Evolutionary conservation across 305 asterid genomes (phyloP), one percentile per base, ranked within the genome.

Genomic region (Solanum hybrid): DNA sequence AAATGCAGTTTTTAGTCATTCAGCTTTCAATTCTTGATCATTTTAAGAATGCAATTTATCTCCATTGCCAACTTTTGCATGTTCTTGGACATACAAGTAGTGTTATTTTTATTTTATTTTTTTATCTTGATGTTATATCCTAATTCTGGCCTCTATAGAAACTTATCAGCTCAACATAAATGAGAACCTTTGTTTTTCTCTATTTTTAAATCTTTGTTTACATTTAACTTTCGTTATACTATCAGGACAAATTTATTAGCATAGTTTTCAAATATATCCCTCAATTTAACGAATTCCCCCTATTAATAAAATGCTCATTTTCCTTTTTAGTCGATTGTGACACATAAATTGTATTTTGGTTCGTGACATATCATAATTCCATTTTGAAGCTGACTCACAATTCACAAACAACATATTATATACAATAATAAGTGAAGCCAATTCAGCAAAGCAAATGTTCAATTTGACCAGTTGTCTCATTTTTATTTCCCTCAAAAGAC

Each of bases 11-110:
- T 82, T 82, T 27, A 82, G 36, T 82, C 10, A 42, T 29, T 82
- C 35, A 45, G 72, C 26, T 45, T 45, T 29, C 24, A 9, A 84
- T 84, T 82, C 87, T 42, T 42, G 9, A 81, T 45, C 34, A 81
- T 42, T 15, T 40, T 84, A 84, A 84, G 37, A 84, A 84, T 45
- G 87, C 87, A 84, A 45, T 84, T 84, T 45, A 31, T 84, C 87
- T 82, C 87, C 87, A 84, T 84, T 84, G 87, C 87, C 73, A 17
- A 35, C 73, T 5, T 42, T 81, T 82, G 38, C 40, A 82, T 82
- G 87, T 82, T 81, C 36, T 17, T 82, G 87, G 87, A 82, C 72
- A 82, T 82, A 45, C n/a, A 15, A 82, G 27, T 82, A 4, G 1
- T 82, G 22, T 45, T 45, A 29, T 34, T 15, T 15, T 51, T 51